phyloP scores from a whole-genome alignment of 352 stramenopile genomes.

The Phytophthora brassicae region DNA sequence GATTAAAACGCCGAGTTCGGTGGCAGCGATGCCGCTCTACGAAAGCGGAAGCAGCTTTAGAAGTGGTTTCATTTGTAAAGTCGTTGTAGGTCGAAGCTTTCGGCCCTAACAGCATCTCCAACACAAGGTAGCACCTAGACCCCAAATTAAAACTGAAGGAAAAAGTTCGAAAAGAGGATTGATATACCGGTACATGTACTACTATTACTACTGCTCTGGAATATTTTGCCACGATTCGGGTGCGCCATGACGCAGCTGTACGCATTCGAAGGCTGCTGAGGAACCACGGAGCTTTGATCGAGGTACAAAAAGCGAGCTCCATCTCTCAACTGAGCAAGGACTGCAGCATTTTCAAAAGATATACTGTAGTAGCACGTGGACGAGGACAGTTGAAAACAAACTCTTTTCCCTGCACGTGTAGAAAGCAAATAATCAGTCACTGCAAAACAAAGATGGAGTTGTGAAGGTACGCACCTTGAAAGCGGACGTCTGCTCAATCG shows the following conservation, averaged over 20 bases:
- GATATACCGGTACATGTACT: too few relatives aligned
- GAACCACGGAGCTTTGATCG: neutral
- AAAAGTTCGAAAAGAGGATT: too few relatives aligned
- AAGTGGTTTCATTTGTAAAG: too few relatives aligned
- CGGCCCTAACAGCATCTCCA: too few relatives aligned
- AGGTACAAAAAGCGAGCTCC: neutral
- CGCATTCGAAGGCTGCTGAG: neutral
- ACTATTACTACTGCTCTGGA: too few relatives aligned
- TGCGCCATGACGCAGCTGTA: conserved; percentile 14
- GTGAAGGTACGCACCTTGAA: neutral
- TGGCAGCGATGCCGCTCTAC: too few relatives aligned
- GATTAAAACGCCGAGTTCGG: neutral
- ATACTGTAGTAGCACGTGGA: neutral
- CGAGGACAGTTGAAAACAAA: conserved; percentile 3
- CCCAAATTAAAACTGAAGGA: too few relatives aligned
- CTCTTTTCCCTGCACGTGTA: neutral
- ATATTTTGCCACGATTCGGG: conserved; percentile 14
- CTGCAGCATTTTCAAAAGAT: neutral
- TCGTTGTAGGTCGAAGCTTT: too few relatives aligned
- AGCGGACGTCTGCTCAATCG: conserved; percentile 1
- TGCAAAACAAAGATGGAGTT: neutral
- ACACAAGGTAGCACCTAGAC: too few relatives aligned
- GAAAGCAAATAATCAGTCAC: neutral
- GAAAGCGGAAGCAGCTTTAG: too few relatives aligned
- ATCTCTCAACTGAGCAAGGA: conserved; percentile 6